Evolutionary conservation across 805 yeast species (phyloP).

Genomic region (Candida morakotiae): DNA sequence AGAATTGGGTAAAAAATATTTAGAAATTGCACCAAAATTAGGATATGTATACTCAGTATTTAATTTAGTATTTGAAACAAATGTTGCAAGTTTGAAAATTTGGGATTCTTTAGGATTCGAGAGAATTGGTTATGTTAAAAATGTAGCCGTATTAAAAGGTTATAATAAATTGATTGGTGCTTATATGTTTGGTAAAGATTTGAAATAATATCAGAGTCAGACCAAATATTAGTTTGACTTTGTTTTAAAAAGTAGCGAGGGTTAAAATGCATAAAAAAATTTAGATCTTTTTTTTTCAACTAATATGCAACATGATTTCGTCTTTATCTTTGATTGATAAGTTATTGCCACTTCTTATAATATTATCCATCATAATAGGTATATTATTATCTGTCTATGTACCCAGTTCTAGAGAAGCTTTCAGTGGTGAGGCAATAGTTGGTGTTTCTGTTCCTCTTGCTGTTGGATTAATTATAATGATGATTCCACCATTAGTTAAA

Average conservation of each 20-base stretch:
- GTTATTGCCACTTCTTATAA: constrained; percentile 30
- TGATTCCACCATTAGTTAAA: constrained; percentile 54
- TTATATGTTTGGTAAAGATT: constrained; percentile 66
- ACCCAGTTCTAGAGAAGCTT: constrained; percentile 31
- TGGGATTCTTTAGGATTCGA: constrained; percentile 87
- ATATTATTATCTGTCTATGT: constrained; percentile 38
- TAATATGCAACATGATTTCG: not conserved
- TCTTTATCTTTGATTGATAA: constrained; percentile 29
- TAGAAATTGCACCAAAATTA: constrained; percentile 68
- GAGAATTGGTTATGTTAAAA: constrained; percentile 67
- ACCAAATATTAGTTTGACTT: too few species aligned
- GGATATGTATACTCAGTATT: constrained; percentile 84
- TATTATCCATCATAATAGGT: constrained; percentile 35
- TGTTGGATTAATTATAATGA: constrained; percentile 50
- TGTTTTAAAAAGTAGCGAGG: not conserved
- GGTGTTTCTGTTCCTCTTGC: constrained; percentile 45
- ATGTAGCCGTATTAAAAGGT: constrained; percentile 74
- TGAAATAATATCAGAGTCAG: constrained; percentile 22
- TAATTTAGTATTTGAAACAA: constrained; percentile 81
- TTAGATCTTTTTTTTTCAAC: too few species aligned
- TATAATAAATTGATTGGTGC: constrained; percentile 64
- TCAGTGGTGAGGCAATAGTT: constrained; percentile 29
- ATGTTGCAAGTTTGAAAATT: constrained; percentile 65
- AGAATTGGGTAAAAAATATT: constrained; percentile 62
- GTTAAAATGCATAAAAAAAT: not conserved